Evolutionary conservation across 257 asterid species (phyloP), one percentile per base, ranked within the genome.

Genomic region (Galeopsis tetrahit): DNA sequence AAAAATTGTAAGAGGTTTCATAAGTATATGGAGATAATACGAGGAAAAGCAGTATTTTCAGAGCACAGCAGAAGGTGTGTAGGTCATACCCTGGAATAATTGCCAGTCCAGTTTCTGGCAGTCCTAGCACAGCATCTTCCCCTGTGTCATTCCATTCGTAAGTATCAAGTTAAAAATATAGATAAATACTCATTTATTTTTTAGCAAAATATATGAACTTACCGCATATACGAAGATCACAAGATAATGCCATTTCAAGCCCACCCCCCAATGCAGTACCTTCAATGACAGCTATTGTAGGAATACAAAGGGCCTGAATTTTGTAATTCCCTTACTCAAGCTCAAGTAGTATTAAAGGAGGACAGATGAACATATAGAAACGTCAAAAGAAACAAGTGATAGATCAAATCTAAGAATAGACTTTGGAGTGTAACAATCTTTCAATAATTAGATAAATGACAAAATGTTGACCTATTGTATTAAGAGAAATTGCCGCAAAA

Each of bases 61-160:
- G 62, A 68, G 42, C 28, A 21, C 17, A 5, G 28, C 48, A 7
- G 35, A 48, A 73, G 66, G 17, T 32, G 43, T 52, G 60, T 60
- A 68, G 73, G 59, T 66, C 84, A 68, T 80, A 91, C 98, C 97
- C 97, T 44, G 97, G 98, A 72, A 94, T 94, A 78, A 94, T 84
- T 21, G 98, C 98, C 73, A 94, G 97, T 61, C 96, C 97, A 11
- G 98, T 91, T 84, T 94, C 98, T 75, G 98, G 98, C 73, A 91
- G 70, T 81, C 97, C 96, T 55, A 91, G 71, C 60, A 83, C 76
- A 74, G 98, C 93, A 91, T 81, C 83, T 83, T 94, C 95, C 70
- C 96, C 96, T 93, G 83, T 62, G 73, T 40, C 64, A 67, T 74
- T 66, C 39, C 75, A 49, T 33, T 35, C 7, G 66, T 74, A 49